phyloP scores from a whole-genome alignment of 768 basidiomycete species.

The Scleroderma citrinum region DNA sequence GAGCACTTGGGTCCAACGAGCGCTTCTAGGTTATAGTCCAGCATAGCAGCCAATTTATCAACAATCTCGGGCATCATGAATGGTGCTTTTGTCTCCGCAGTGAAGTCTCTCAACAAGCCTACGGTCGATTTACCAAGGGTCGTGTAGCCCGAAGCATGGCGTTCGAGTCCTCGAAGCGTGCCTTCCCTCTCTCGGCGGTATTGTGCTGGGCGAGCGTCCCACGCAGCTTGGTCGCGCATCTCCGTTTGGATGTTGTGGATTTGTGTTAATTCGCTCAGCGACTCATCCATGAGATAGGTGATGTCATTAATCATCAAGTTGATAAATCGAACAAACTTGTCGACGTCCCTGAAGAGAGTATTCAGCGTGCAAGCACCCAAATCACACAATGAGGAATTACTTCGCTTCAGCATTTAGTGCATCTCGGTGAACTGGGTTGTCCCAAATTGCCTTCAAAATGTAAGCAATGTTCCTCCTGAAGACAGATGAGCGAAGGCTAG shows the following conservation, averaged over 20 bases:
- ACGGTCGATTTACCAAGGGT: slow-evolving; percentile 85
- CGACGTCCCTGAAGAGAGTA: slow-evolving; percentile 56
- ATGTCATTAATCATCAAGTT: slow-evolving; percentile 99
- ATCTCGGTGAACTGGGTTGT: slow-evolving; percentile 82
- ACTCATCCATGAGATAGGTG: slow-evolving; percentile 97
- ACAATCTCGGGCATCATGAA: slow-evolving; percentile 98
- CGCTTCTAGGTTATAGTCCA: slow-evolving; percentile 88
- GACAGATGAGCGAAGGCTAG: slow-evolving; percentile 9
- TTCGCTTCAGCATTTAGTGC: slow-evolving; percentile 75
- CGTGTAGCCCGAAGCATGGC: slow-evolving; percentile 80
- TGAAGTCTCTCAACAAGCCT: slow-evolving; percentile 87
- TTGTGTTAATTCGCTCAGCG: slow-evolving; percentile 79
- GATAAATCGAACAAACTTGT: slow-evolving; percentile 92
- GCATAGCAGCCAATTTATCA: slow-evolving; percentile 90
- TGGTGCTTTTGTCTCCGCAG: slow-evolving; percentile 83
- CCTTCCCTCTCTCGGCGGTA: slow-evolving; percentile 82
- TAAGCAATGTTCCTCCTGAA: slow-evolving; percentile 77
- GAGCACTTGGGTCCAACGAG: slow-evolving; percentile 86
- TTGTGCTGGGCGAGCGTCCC: slow-evolving; percentile 58
- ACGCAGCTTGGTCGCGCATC: slow-evolving; percentile 70
- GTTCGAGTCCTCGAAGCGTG: slow-evolving; percentile 73
- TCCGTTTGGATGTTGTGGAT: slow-evolving; percentile 83
- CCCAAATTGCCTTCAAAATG: slow-evolving; percentile 87
- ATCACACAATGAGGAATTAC: slow-evolving; percentile 36
- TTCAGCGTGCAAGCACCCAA: slow-evolving; percentile 1